phyloP scores from a whole-genome alignment of 306 rosid species.

The Begonia peltatifolia region DNA sequence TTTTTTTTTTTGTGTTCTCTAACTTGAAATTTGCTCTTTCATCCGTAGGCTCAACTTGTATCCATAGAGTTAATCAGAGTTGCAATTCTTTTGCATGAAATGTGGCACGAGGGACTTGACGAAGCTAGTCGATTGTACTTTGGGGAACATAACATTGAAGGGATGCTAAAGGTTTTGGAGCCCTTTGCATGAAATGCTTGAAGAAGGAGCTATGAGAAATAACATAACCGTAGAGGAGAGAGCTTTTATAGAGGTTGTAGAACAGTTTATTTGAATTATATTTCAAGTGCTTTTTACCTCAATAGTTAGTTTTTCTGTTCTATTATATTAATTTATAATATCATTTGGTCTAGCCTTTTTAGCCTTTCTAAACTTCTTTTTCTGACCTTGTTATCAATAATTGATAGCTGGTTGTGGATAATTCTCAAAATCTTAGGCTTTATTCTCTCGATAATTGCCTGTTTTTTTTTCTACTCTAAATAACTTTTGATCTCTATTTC shows the following conservation, averaged over 20 bases:
- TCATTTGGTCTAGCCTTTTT: background rate
- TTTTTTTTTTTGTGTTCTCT: background rate
- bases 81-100: conserved; percentile 96
- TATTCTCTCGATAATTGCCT: background rate
- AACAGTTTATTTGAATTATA: background rate
- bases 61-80: conserved; percentile 83
- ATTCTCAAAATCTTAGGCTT: background rate
- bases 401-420: background rate
- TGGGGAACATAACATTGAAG: conserved; percentile 93
- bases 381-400: background rate
- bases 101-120: conserved; percentile 90
- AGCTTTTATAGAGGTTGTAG: conserved; percentile 84
- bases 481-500: conserved; percentile 11
- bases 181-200: conserved; percentile 91
- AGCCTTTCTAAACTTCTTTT: background rate
- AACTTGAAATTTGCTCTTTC: conserved; percentile 7
- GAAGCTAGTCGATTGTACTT: conserved; percentile 97
- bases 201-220: conserved; percentile 69
- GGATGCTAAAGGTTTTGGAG: conserved; percentile 93
- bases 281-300: too few species aligned
- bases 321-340: background rate
- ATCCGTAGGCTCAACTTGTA: conserved; percentile 84
- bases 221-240: conserved; percentile 83
- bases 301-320: too few species aligned
- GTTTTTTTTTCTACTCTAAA: background rate